Conservation (phyloP, 306 rosid species). For the Hippophae tibetana region DNA sequence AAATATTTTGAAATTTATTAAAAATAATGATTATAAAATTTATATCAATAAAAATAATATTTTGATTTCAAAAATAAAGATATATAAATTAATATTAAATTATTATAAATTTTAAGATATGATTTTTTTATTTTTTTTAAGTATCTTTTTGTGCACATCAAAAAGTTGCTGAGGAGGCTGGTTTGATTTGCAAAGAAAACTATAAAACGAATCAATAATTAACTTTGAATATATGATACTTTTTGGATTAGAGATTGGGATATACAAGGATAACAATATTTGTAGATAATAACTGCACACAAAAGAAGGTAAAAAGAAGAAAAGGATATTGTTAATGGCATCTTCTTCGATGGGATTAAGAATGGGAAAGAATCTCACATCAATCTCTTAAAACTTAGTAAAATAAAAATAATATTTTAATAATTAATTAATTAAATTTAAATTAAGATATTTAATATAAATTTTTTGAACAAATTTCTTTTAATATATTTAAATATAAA, state of each 20-base stretch:
- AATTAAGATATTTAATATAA: no score
- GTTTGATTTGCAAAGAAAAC: conserved; percentile 46
- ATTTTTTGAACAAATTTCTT: no score
- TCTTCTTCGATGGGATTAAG: background rate
- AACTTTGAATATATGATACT: background rate
- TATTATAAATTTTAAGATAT: no score
- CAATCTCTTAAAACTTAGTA: no score
- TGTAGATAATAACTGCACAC: background rate
- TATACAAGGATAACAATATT: background rate
- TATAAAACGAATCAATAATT: conserved; percentile 24
- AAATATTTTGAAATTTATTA: conserved; percentile 22
- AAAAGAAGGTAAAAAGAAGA: background rate
- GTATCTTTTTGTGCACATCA: conserved; percentile 37
- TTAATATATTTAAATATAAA: no score
- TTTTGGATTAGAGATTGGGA: background rate
- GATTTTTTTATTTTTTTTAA: no score
- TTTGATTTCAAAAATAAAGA: no score
- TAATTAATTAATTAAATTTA: no score
- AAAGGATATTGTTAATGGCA: background rate
- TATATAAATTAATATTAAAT: no score
- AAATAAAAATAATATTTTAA: no score
- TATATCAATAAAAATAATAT: no score
- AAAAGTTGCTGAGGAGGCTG: conserved; percentile 29
- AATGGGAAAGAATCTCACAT: background rate
- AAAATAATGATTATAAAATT: no score